Percentiles rank a stretch among this genome's conserved stretches.
phyloP scores from a whole-genome alignment of 352 stramenopile genomes.

The Phytophthora melonis region DNA sequence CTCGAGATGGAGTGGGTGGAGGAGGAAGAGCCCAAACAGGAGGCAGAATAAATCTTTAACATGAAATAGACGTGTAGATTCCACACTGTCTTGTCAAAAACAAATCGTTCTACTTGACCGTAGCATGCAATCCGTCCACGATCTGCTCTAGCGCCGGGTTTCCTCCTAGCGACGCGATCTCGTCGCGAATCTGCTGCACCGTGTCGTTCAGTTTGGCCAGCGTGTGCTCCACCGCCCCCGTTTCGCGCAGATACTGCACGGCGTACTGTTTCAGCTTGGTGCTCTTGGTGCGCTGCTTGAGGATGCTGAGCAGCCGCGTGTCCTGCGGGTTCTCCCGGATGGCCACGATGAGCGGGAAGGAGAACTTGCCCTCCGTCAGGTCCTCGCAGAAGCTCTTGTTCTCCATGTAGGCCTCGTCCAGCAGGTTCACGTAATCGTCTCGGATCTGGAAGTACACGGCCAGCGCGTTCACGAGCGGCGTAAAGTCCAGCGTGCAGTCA shows the following conservation, averaged over 20 bases:
- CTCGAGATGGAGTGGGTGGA: conserved; percentile 31
- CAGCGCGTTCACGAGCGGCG: conserved; percentile 93
- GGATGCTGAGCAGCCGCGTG: conserved; percentile 93
- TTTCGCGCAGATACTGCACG: conserved; percentile 84
- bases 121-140: conserved; percentile 59
- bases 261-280: conserved; percentile 96
- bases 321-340: conserved; percentile 81
- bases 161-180: conserved; percentile 61
- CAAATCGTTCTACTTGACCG: conserved; percentile 41
- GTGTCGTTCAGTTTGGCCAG: conserved; percentile 68
- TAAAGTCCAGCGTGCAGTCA: conserved; percentile 77
- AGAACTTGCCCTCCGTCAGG: conserved; percentile 98
- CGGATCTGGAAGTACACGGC: conserved; percentile 98
- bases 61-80: conserved; percentile 1
- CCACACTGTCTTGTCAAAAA: neutral
- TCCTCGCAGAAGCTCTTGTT: conserved; percentile 99
- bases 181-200: conserved; percentile 52
- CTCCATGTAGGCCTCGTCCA: conserved; percentile 97
- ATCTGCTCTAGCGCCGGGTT: conserved; percentile 71
- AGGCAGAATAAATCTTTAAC: neutral
- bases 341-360: conserved; percentile 88
- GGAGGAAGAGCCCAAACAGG: conserved; percentile 24
- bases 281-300: conserved; percentile 97
- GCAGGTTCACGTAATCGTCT: conserved; percentile 98
- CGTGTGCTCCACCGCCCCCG: conserved; percentile 62